Evolutionary conservation across 495 filamentous ascomycete species (phyloP).

Genomic region (Podospora pseudopauciseta): DNA sequence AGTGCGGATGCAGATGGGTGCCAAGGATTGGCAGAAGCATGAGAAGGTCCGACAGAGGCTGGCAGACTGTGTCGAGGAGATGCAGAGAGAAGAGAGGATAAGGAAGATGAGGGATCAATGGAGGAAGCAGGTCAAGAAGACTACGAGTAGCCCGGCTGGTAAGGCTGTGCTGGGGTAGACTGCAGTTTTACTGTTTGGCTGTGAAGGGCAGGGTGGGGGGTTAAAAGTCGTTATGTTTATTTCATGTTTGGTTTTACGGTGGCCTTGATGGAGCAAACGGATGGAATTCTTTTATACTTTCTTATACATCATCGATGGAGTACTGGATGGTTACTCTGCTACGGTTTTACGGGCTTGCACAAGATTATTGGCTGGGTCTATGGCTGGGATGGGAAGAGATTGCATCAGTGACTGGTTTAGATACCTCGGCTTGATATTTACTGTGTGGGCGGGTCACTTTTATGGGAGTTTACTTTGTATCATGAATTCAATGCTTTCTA

Average conservation of each 20-base stretch:
- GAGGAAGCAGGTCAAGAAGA: conserved; percentile 21
- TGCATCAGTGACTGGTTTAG: background rate
- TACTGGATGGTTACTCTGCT: background rate
- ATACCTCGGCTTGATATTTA: background rate
- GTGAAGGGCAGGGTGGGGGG: background rate
- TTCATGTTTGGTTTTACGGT: background rate
- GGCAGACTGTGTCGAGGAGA: conserved; percentile 37
- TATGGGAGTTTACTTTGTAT: background rate
- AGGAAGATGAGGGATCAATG: conserved; percentile 31
- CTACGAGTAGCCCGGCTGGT: background rate
- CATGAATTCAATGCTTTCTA: background rate
- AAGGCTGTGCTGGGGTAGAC: background rate
- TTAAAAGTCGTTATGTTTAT: background rate
- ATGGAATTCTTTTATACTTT: background rate
- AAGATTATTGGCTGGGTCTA: background rate
- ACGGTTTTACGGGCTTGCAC: background rate
- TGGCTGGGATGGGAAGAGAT: background rate
- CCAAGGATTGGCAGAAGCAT: conserved; percentile 38
- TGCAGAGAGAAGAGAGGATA: conserved; percentile 35
- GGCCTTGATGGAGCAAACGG: background rate
- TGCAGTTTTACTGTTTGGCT: background rate
- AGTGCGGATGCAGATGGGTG: conserved; percentile 41
- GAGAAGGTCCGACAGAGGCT: conserved; percentile 39
- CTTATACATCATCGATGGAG: background rate
- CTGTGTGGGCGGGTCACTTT: background rate